Conservation (phyloP, 1,284 basidiomycete species). For the Anthracocystis setariae region DNA sequence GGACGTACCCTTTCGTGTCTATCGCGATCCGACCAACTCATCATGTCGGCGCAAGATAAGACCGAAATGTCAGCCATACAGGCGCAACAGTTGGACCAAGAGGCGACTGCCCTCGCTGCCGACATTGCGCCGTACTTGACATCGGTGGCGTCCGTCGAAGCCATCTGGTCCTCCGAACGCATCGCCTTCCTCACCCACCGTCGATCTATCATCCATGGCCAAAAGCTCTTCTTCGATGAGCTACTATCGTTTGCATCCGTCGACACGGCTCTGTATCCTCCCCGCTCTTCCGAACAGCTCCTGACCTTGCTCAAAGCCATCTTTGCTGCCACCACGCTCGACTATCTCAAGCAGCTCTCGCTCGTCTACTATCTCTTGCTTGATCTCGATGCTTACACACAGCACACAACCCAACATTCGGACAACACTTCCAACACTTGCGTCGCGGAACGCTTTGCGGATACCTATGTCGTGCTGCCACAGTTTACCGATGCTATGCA, state of each 20-base stretch:
- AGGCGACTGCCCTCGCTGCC: conserved; percentile 29
- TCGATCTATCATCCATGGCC: conserved; percentile 13
- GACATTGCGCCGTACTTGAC: conserved; percentile 42
- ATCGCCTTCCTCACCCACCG: conserved; percentile 11
- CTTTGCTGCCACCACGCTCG: conserved; percentile 31
- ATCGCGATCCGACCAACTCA: background rate
- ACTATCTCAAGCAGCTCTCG: conserved; percentile 49
- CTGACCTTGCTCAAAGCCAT: conserved; percentile 31
- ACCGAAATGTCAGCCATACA: conserved; percentile 1
- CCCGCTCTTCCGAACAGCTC: conserved; percentile 26
- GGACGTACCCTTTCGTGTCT: background rate
- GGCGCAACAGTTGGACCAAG: conserved; percentile 20
- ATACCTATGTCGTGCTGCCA: conserved; percentile 41
- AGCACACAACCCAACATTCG: background rate
- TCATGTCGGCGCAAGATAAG: conserved; percentile 17
- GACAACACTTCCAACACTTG: conserved; percentile 2
- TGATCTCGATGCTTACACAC: conserved; percentile 31
- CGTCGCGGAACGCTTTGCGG: conserved; percentile 38
- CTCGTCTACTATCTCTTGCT: conserved; percentile 51
- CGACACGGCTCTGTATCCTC: conserved; percentile 40
- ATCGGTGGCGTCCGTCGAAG: conserved; percentile 19
- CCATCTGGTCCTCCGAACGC: conserved; percentile 29
- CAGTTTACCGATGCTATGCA: conserved; percentile 49
- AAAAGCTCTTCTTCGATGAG: conserved; percentile 50
- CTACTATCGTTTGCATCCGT: conserved; percentile 39